phyloP scores from a whole-genome alignment of 2,329 filamentous ascomycete genomes.

The Alternaria ethzedia region DNA sequence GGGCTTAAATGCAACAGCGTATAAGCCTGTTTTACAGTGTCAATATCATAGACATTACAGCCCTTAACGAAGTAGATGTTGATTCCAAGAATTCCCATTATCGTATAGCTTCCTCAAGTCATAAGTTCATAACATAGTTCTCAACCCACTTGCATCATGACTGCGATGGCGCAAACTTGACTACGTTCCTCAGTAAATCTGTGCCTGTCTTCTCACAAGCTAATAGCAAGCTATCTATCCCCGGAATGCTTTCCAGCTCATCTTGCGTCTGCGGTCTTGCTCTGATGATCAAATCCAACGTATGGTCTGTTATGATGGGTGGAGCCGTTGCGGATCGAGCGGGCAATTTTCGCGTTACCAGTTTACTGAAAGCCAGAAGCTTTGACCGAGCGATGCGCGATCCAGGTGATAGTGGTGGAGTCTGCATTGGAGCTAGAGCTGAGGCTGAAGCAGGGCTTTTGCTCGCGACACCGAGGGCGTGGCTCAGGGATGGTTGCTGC shows the following conservation, averaged over 20 bases:
- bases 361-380: conserved; percentile 38
- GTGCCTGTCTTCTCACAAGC: conserved; percentile 27
- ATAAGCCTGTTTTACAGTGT: neutral
- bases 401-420: neutral
- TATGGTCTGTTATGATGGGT: conserved; percentile 27
- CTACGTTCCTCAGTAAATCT: conserved; percentile 35
- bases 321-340: neutral
- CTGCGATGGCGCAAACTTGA: conserved; percentile 26
- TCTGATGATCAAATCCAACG: conserved; percentile 29
- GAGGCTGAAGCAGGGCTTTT: neutral
- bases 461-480: neutral
- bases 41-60: neutral
- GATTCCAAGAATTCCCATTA: neutral
- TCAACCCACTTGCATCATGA: neutral
- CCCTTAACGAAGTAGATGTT: neutral
- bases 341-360: conserved; percentile 24
- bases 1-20: conserved; percentile 54
- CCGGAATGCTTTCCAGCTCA: conserved; percentile 34
- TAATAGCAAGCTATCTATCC: conserved; percentile 25
- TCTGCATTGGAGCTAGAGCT: neutral
- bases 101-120: neutral
- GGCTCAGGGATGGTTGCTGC: neutral
- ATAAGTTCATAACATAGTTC: neutral
- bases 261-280: conserved; percentile 26
- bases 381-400: conserved; percentile 26